Percentiles rank a stretch among this genome's conserved stretches.
These are phyloP conservation scores for Paecilomyces formosus DNA, from an alignment of 2,329 filamentous ascomycete genomes.

Conservation along the genomic window DNA sequence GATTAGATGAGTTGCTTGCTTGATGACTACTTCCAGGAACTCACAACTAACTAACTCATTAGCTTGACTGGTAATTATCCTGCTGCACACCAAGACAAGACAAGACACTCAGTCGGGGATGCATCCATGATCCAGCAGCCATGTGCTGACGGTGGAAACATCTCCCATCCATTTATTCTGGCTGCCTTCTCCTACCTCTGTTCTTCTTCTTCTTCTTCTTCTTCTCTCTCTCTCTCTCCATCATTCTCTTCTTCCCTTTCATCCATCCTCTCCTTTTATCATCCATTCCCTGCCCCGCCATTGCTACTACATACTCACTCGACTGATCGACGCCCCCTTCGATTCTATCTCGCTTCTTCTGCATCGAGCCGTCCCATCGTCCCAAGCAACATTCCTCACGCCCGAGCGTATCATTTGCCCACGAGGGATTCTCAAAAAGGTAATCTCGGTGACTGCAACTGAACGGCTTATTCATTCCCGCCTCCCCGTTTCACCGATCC, in stretches of 20 bases:
- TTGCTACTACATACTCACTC: background rate
- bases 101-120: too few species aligned
- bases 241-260: conserved; percentile 1
- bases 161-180: background rate
- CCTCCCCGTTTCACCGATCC: background rate
- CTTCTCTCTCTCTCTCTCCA: conserved; percentile 1
- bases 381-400: background rate
- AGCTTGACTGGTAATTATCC: too few species aligned
- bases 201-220: conserved; percentile 1
- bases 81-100: too few species aligned
- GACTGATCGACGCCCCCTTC: background rate
- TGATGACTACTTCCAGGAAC: too few species aligned
- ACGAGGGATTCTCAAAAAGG: background rate
- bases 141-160: too few species aligned
- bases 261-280: conserved; percentile 2
- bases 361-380: background rate
- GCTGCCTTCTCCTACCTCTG: background rate
- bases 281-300: too few species aligned
- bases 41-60: too few species aligned
- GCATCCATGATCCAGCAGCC: background rate
- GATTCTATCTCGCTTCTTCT: conserved; percentile 2
- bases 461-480: background rate
- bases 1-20: too few species aligned
- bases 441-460: background rate
- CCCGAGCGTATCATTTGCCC: background rate